Base-by-base conservation (phyloP, 2,329 filamentous ascomycete species). In the Botryosphaeria agaves region DNA sequence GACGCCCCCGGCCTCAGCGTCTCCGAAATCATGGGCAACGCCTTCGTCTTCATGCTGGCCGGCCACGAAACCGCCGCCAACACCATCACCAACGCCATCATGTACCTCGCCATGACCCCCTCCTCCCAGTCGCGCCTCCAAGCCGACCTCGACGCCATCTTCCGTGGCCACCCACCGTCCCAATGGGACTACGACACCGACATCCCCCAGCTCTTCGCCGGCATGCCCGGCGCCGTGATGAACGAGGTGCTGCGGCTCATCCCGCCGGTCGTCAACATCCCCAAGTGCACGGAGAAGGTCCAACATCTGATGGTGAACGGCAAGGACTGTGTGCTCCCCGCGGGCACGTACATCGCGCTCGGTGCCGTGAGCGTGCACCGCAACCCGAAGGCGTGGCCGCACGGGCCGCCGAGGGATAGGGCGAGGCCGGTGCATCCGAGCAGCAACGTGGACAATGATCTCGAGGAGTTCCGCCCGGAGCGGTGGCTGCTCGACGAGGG, bases 11-110 rank as follows among this genome's bases (percentile, higher is more conserved):
- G 51, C 12, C 50, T 77, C n/a, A 61, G 54, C 4, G 67, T 73
- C 37, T 61, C 63, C 4, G 76, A 84, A 32, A 75, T 85, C 34
- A 55, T 79, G 17, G 76, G 77, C 30, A 84, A 84, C 44, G 71
- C 76, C 14, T 68, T 68, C 35, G 59, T 66, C 29, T 55, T 70
- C 36, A 64, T 68, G 36, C 60, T 85, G 1, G 80, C 81, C 0
- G 81, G 81, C 8, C 79, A 89, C 51, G 81, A 89, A 51, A 85
- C 80, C 1, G 78, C 78, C 2, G 79, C 79, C 28, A 82, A 80
- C 49, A 66, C 69, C 3, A 59, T 84, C 23, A 76, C 85, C 52
- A 84, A 80, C 46, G 63, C 72, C 2, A 52, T 84, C 3, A 47
- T 82, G 20, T 64, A 72, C 40, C 64, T 87, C 5, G 80, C 79